Conservation (phyloP, 140 eudicot species). For the Senecio squalidus region DNA sequence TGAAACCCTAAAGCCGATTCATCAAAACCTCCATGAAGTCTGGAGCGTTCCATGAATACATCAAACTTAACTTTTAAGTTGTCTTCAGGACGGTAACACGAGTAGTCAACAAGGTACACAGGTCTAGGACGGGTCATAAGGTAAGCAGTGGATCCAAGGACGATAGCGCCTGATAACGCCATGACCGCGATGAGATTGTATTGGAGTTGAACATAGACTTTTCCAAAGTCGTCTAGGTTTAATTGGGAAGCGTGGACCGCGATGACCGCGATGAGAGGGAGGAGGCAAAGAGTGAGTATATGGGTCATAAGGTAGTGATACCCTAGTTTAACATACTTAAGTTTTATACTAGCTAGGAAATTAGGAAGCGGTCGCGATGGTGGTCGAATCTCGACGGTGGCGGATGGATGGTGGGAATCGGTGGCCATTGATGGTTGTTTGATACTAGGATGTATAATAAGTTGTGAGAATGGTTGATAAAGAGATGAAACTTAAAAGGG, state of each 20-base stretch:
- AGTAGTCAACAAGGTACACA: conserved; percentile 54
- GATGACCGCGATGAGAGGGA: conserved; percentile 26
- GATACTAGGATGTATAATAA: no score
- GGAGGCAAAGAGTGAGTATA: conserved; percentile 28
- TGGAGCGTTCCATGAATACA: conserved; percentile 49
- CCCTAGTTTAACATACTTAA: conserved; percentile 43
- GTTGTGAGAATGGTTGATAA: no score
- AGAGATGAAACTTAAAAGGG: no score
- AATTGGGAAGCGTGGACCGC: conserved; percentile 24
- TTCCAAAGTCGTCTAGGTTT: conserved; percentile 26
- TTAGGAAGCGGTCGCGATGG: conserved; percentile 20
- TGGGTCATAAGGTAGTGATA: conserved; percentile 47
- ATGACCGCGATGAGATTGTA: conserved; percentile 26
- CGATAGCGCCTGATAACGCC: conserved; percentile 14
- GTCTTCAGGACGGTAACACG: conserved; percentile 50
- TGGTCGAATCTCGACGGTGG: conserved; percentile 13
- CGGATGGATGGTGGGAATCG: conserved; percentile 5
- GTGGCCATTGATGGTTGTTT: conserved; percentile 23
- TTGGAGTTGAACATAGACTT: conserved; percentile 25
- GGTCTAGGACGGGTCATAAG: conserved; percentile 56
- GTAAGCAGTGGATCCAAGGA: conserved; percentile 32
- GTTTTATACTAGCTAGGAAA: conserved; percentile 24
- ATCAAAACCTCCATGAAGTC: conserved; percentile 41
- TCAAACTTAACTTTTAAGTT: conserved; percentile 27
- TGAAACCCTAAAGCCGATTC: conserved; percentile 60